Conservation (phyloP, 2,329 filamentous ascomycete species). For the Ustulina deusta region DNA sequence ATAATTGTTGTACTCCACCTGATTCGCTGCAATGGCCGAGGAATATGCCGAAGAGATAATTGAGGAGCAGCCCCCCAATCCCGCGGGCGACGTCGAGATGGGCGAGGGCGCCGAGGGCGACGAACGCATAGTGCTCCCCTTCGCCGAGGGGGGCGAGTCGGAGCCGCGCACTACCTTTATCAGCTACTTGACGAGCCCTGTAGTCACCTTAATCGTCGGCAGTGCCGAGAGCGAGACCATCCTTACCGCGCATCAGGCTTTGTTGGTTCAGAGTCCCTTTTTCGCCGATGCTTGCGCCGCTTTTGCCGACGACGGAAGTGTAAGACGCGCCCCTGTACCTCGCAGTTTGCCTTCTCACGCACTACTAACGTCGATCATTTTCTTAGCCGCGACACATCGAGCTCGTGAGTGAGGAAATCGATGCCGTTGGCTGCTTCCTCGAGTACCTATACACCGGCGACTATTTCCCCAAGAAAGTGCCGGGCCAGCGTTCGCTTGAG, state of each 20-base stretch:
- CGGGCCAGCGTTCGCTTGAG: constrained; percentile 75
- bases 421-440: constrained; percentile 82
- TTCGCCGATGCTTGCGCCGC: constrained; percentile 73
- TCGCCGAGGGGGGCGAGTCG: constrained; percentile 53
- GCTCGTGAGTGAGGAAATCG: constrained; percentile 74
- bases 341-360: background rate
- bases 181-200: constrained; percentile 74
- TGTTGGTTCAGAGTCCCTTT: constrained; percentile 80
- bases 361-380: constrained; percentile 19
- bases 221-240: constrained; percentile 68
- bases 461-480: constrained; percentile 81
- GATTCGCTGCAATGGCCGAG: constrained; percentile 45
- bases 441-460: constrained; percentile 88
- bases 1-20: background rate
- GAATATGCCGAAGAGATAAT: constrained; percentile 47
- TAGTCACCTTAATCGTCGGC: constrained; percentile 76
- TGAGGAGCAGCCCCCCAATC: constrained; percentile 49
- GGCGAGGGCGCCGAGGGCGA: constrained; percentile 51
- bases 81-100: constrained; percentile 49
- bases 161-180: constrained; percentile 61
- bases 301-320: constrained; percentile 71
- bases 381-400: constrained; percentile 73
- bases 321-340: constrained; percentile 55
- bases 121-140: constrained; percentile 52
- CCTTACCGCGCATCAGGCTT: constrained; percentile 82